Evolutionary conservation across 2,329 filamentous ascomycete species (phyloP), one percentile per base, ranked within the genome.

Genomic region (Epichloe elymi): DNA sequence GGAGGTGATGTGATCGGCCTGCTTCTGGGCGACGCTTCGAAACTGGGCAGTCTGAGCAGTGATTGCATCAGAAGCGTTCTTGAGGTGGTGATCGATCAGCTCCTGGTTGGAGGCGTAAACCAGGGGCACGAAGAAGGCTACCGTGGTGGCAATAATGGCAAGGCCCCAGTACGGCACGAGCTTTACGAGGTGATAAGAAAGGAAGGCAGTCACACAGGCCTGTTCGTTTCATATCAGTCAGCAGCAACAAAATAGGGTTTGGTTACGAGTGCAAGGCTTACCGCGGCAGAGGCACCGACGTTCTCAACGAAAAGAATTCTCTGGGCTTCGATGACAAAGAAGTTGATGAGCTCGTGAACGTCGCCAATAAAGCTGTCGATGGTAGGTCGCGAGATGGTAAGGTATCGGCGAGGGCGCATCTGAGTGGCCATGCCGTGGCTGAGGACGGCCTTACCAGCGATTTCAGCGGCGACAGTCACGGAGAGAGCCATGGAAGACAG

Each of bases 121-220:
- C 49, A 85, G 72, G 33, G 82, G 82, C 12, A 70, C 72, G 53
- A 82, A 70, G 71, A 86, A 86, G 53, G 76, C 61, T 47, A 79
- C 64, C 12, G 78, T 78, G 53, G 78, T 79, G 56, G 68, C 70
- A 58, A 85, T 71, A 56, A 86, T 67, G 45, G 79, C 71, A 56
- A 86, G 76, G 37, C 79, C 81, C 82, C 82, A 86, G 71, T 83
- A 77, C 37, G 82, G 82, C 46, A 86, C 75, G 54, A 85, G 70
- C 73, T 85, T 86, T 67, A 83, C 76, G 39, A 86, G 72, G 65
- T 75, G 80, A 70, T 85, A 85, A 23, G 81, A 81, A 55, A 84
- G 56, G 65, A 85, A 82, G 46, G 82, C 74, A 54, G 71, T 71
- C 49, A 82, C 48, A 55, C 77, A 78, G 52, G 79, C 77, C 79